phyloP scores from a whole-genome alignment of 1,284 basidiomycete genomes.

The Sanguinoderma infundibulare region DNA sequence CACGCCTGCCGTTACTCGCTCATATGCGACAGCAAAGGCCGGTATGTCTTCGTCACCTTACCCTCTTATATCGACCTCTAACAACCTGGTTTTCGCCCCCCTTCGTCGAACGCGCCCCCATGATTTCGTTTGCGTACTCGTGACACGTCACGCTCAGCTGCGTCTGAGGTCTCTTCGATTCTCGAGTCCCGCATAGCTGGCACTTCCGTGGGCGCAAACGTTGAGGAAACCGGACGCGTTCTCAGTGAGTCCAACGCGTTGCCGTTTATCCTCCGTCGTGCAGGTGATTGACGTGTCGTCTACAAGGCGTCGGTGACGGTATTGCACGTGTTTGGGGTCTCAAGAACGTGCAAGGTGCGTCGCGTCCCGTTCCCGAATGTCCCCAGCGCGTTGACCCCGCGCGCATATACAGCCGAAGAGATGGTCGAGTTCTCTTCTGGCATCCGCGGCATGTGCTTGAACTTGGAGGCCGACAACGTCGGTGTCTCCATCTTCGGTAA shows the following conservation, averaged over 20 bases:
- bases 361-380: background rate
- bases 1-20: slow-evolving; percentile 64
- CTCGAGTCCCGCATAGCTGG: slow-evolving; percentile 98
- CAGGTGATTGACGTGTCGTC: slow-evolving; percentile 23
- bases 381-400: slow-evolving; percentile 18
- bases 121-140: slow-evolving; percentile 26
- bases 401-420: slow-evolving; percentile 81
- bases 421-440: slow-evolving; percentile 99
- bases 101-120: slow-evolving; percentile 16
- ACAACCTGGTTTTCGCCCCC: slow-evolving; percentile 28
- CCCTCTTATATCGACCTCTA: slow-evolving; percentile 25
- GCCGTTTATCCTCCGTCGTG: background rate
- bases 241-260: slow-evolving; percentile 69
- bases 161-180: slow-evolving; percentile 98
- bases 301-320: slow-evolving; percentile 97
- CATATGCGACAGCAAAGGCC: slow-evolving; percentile 98
- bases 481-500: slow-evolving; percentile 99
- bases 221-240: slow-evolving; percentile 99
- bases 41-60: slow-evolving; percentile 57
- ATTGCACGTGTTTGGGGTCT: slow-evolving; percentile 98
- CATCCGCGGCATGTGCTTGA: slow-evolving; percentile 98
- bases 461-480: slow-evolving; percentile 99
- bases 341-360: slow-evolving; percentile 87
- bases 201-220: slow-evolving; percentile 87
- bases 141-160: slow-evolving; percentile 73